Conservation (phyloP, 1,284 basidiomycete genomes). For the Volvariella surrecta region DNA sequence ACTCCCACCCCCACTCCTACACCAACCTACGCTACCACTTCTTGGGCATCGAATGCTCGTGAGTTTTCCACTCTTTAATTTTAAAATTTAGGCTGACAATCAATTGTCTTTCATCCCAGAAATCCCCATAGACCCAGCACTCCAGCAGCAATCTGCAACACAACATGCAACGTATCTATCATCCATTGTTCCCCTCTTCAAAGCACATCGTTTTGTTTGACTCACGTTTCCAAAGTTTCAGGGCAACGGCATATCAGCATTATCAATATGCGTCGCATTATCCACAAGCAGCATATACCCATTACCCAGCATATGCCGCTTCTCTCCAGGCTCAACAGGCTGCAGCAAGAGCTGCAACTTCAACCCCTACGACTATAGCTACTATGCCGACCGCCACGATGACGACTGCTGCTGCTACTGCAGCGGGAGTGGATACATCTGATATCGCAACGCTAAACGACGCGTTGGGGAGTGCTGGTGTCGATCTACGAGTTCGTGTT, state of each 20-base stretch:
- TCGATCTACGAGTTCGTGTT: constrained; percentile 57
- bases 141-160: constrained; percentile 50
- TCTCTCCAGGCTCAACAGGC: constrained; percentile 15
- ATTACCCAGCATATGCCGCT: constrained; percentile 42
- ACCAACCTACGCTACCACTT: constrained; percentile 22
- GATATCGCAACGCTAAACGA: constrained; percentile 75
- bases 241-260: constrained; percentile 31
- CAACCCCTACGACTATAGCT: constrained; percentile 9
- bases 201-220: too few relatives aligned
- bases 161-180: constrained; percentile 34
- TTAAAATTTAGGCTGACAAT: not conserved
- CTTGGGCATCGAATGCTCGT: constrained; percentile 25
- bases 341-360: constrained; percentile 6
- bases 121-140: constrained; percentile 61
- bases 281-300: constrained; percentile 39
- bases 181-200: constrained; percentile 7
- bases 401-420: constrained; percentile 11
- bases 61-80: constrained; percentile 8
- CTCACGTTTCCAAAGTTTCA: constrained; percentile 14
- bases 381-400: constrained; percentile 14
- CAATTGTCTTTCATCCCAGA: constrained; percentile 27
- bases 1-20: constrained; percentile 18
- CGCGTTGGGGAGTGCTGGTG: constrained; percentile 74
- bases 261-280: constrained; percentile 42
- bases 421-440: constrained; percentile 39